Evolutionary conservation across 1,284 basidiomycete species (phyloP), one percentile per base, ranked within the genome.

Genomic region (Trametes versicolor): DNA sequence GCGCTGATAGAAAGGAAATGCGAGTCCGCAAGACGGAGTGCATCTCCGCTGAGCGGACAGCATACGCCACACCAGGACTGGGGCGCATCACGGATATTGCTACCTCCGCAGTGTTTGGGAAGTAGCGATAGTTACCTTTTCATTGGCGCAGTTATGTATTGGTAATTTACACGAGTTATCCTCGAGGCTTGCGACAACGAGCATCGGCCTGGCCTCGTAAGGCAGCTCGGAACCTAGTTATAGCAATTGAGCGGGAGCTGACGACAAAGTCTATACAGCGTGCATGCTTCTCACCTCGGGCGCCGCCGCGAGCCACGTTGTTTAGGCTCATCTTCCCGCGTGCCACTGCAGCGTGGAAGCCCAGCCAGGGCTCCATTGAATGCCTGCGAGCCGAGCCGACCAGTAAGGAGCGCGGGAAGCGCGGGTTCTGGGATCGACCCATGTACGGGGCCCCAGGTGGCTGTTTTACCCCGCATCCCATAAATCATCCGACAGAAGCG

Each of bases 391-490:
- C 5, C 23, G 37, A 27, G 23, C 23, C 54, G 12, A 15, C 45
- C 4, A 49, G 4, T 47, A 8, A 49, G 21, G 15, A 27, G 23
- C 13, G 7, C 21, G n/a, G 21, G 47, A 37, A 25, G 32, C 25
- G 34, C 23, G 27, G 47, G 23, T 34, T 23, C 47, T 58, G 56
- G 53, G 47, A 58, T 49, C 45, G 25, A 25, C 47, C 45, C n/a
- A 37, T 48, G 21, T 37, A 45, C 45, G 56, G 56, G 56, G 47
- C 56, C 56, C 43, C 56, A 58, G 56, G 47, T 48, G 41, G 56
- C 45, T 29, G 37, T 36, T 48, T 41, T 37, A 23, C 56, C 56
- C 56, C 56, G 47, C 56, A 58, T 58, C 34, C 41, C 32, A 41
- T 49, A 58, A 6, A 58, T 58, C 56, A 21, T 49, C 56, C 56